phyloP scores from a whole-genome alignment of 768 basidiomycete genomes.

The Rhizopogon salebrosus region DNA sequence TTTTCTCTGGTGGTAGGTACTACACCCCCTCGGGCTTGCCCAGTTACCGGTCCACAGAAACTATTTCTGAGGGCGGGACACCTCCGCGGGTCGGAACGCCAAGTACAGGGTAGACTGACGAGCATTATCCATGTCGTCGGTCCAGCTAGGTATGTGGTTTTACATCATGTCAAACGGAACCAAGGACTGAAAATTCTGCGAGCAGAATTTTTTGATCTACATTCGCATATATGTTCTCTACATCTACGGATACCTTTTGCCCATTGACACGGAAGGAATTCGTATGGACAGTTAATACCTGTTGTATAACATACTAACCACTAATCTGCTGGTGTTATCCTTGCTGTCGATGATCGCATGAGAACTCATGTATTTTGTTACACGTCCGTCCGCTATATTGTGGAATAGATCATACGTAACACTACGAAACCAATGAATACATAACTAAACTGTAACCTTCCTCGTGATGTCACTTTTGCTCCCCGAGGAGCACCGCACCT shows the following conservation, averaged over 20 bases:
- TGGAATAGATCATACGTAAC: too few relatives aligned
- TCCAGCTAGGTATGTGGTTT: neutral
- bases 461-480: neutral
- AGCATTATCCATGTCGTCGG: neutral
- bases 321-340: neutral
- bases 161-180: neutral
- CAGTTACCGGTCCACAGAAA: slow-evolving; percentile 5
- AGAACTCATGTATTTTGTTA: neutral
- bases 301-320: neutral
- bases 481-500: slow-evolving; percentile 40
- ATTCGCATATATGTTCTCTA: neutral
- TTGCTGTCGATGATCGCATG: neutral
- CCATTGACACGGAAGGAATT: neutral
- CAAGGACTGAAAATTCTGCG: neutral
- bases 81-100: slow-evolving; percentile 4
- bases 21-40: slow-evolving; percentile 5
- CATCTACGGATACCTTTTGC: neutral
- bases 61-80: neutral
- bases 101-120: neutral
- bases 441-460: neutral
- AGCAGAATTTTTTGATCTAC: neutral
- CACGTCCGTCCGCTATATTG: neutral
- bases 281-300: neutral
- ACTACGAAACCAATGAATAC: too few relatives aligned
- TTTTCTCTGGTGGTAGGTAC: slow-evolving; percentile 7